Evolutionary conservation across 306 rosid species (phyloP), one percentile per base, ranked within the genome.

Genomic region (Senna siamea): DNA sequence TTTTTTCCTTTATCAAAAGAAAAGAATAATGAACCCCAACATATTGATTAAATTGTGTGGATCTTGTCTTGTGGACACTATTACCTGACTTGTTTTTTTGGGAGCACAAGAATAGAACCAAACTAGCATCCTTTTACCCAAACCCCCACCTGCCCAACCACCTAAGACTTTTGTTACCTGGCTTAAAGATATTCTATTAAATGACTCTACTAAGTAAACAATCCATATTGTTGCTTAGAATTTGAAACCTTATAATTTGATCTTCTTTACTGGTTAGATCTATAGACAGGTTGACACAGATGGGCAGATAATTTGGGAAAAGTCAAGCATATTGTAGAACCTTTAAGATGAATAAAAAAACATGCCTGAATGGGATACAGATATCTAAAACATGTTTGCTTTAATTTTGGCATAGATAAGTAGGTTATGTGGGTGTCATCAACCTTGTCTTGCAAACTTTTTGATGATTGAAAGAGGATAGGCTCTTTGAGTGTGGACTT

Each of bases 1-100:
- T 66, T 48, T 43, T n/a, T 93, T 63, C 38, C 38, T 54, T 30
- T 34, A 19, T 26, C 57, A 35, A 19, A 37, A 30, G 35, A 74
- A 20, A 69, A 40, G 10, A 6, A 19, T 7, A 62, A 35, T 2
- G 9, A 35, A 18, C 68, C 11, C 30, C 13, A 62, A 62, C 10
- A 10, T 37, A 9, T 43, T 8, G 5, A 6, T 20, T 61, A 54
- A 73, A 44, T 26, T 68, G 35, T 46, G 26, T 41, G 57, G 61
- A 32, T 77, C 73, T 55, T 50, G 59, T 77, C 73, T 55, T 50
- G 59, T 32, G 55, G 37, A 47, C 65, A 47, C 51, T 34, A 55
- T 34, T 57, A 28, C 59, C 13, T 13, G 54, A 40, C 56, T 51
- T 72, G 8, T 26, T 26, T 26, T 26, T 26, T 26, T 26, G 30